Conservation (phyloP, 1,139 yeast species). For the Geotrichum aggregatum region DNA sequence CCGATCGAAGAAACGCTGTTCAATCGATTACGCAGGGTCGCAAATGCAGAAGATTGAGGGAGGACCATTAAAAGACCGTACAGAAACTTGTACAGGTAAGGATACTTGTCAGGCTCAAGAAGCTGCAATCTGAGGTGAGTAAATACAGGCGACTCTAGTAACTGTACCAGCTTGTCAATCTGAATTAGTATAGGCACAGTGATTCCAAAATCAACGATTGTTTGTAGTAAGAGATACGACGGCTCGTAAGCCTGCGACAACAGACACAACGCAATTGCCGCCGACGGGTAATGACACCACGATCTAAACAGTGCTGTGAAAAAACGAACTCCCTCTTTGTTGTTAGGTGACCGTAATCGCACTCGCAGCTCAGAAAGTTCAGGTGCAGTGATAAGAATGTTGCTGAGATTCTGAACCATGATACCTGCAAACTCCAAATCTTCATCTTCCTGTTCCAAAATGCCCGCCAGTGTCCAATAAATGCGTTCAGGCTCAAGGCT, state of each 20-base stretch:
- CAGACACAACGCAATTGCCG: constrained; percentile 79
- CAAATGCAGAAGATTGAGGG: constrained; percentile 94
- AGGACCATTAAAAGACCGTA: constrained; percentile 91
- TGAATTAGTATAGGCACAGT: constrained; percentile 69
- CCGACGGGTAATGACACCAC: constrained; percentile 91
- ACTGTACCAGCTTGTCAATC: constrained; percentile 73
- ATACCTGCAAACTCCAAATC: constrained; percentile 71
- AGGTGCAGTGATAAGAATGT: constrained; percentile 81
- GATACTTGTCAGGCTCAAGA: constrained; percentile 79
- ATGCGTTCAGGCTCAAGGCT: constrained; percentile 79
- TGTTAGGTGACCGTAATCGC: constrained; percentile 53
- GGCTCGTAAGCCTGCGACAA: constrained; percentile 86
- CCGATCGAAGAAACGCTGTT: constrained; percentile 50
- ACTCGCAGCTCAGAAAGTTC: constrained; percentile 70
- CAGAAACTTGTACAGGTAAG: constrained; percentile 77
- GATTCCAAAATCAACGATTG: constrained; percentile 69
- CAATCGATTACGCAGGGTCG: constrained; percentile 70
- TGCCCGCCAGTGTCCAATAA: constrained; percentile 74
- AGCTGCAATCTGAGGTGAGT: constrained; percentile 81
- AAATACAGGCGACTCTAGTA: constrained; percentile 84
- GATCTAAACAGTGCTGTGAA: constrained; percentile 77
- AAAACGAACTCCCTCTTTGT: constrained; percentile 61
- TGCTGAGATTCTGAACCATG: constrained; percentile 83
- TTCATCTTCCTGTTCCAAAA: constrained; percentile 54
- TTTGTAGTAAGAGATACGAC: constrained; percentile 74